Base-by-base conservation (phyloP, 1,284 basidiomycete genomes). In the Kalmanozyma brasiliensis region DNA sequence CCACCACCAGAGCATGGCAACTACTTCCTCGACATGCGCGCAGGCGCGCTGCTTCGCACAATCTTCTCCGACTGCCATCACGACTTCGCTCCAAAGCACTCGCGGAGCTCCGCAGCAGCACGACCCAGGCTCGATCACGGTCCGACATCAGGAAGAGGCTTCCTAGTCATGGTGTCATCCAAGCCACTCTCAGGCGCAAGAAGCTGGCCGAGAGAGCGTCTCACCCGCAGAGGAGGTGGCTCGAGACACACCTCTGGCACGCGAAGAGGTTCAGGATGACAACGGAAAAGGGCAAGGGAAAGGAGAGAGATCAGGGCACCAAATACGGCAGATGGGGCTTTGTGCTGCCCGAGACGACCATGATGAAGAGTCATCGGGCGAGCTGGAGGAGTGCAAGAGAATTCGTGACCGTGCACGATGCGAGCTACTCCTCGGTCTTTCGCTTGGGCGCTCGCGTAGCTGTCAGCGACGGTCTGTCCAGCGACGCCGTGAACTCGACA, bases 171-270 rank as follows among this genome's bases (percentile, higher is more conserved):
- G 72, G 72, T 29, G 55, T 69, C 34, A 37, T 55, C 16, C 44
- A 58, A 22, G 73, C 73, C 17, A 57, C 68, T 4, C 52, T 70
- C 8, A 45, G 77, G 35, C 62, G 75, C 2, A 46, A 61, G 17
- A 61, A 63, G 32, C 55, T 78, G 6, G 52, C 58, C 1, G 48
- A 58, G 14, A 61, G 78, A 3, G 76, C 76, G 5, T 64, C 56
- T 6, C 53, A 73, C 36, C 49, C 53, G 1, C 59, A 56, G 22
- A 34, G 68, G 11, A 52, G 71, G 7, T 82, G 80, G 80, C 67
- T 82, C n/a, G 80, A 82, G 43, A 82, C 80, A 16, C 80, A 82
- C 40, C 49, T 81, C 4, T 82, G 80, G 80, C 79, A 80, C 43
- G 70, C 80, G 9, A 82, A 82, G 52, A 56, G 80, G 3, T 82